Evolutionary conservation across 108 stramenopile genomes (phyloP), one percentile per base, ranked within the genome.

Genomic region (Fragilaria crotonensis): DNA sequence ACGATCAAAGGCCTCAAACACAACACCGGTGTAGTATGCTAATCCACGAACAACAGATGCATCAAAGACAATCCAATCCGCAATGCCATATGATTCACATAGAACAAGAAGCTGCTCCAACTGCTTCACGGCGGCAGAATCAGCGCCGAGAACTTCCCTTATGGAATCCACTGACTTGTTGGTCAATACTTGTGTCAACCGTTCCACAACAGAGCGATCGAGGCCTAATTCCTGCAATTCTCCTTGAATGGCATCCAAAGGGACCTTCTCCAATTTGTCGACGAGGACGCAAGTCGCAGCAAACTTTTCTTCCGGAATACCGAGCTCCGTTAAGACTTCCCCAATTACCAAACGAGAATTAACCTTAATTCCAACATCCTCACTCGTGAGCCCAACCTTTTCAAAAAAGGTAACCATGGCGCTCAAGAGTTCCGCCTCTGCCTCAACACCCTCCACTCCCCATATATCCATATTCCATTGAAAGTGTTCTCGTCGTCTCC

Each of bases 401-500:
- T 74, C 51, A 33, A 98, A 94, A 57, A 96, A 97, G 44, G 60
- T 57, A 14, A 95, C 95, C 83, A 97, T 94, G 27, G 94, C 95
- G 52, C 78, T 67, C n/a, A 98, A 59, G 18, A 97, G 55, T 67
- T 98, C 98, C 3, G 92, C 95, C 66, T 98, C 98, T 1, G 94
- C 96, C 60, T 90, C 87, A 44, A 88, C 85, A 18, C 95, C 95
- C 9, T 72, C 71, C 1, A 96, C 83, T 2, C 94, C 90, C 87
- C 84, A 92, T 49, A 92, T 75, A 70, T 92, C 94, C 92, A 96
- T 76, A 74, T 98, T 98, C 98, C 96, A 98, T 77, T 98, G 98
- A 71, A 92, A 98, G 66, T 98, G 98, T 67, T 98, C 98, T 48
- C 97, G 75, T 41, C 96, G 67, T 27, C 97, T 81, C 19, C 97